Base-by-base conservation (phyloP, 179 eudicot species). In the Beta corolliflora region DNA sequence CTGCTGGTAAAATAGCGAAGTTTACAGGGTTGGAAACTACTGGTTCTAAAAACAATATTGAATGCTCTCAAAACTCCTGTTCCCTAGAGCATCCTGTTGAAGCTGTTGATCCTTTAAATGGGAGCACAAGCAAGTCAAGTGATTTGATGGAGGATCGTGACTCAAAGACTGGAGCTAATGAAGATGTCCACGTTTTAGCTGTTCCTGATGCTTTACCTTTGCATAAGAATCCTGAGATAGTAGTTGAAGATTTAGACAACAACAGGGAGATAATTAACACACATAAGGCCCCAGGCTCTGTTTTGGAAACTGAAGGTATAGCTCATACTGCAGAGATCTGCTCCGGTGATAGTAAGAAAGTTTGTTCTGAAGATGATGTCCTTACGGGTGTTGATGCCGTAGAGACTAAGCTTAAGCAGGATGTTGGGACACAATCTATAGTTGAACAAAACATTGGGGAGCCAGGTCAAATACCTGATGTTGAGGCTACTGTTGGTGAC, bases 171-270 rank as follows among this genome's bases (percentile, higher is more conserved):
- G 76, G 50, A 31, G 36, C 31, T 1, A 61, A 80, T 41, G 84
- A 85, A 66, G 65, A 73, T 36, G 41, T 61, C 16, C 36, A 73
- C 82, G 71, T 55, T 67, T 77, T 75, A 45, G 65, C 83, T 56
- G 76, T 80, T 58, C 83, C 83, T 31, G 76, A 83, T 77, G 81
- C 59, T 77, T 70, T 86, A 73, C 81, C 83, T 80, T 36, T 74
- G 72, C 79, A 79, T 60, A 82, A 83, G 60, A 65, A 78, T 61
- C 76, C 86, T 46, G 81, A 80, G 63, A 52, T 36, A 31, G 54
- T 71, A 52, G 74, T 82, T 73, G 82, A 83, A 79, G 87, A 81
- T 75, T 74, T 81, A 23, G 86, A 80, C 71, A 68, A n/a, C n/a
- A n/a, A 72, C 70, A n/a, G 58, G 12, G 58, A 23, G 54, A 67